Conservation (phyloP, 139 green algal genomes). For the Chlorella sp. region DNA sequence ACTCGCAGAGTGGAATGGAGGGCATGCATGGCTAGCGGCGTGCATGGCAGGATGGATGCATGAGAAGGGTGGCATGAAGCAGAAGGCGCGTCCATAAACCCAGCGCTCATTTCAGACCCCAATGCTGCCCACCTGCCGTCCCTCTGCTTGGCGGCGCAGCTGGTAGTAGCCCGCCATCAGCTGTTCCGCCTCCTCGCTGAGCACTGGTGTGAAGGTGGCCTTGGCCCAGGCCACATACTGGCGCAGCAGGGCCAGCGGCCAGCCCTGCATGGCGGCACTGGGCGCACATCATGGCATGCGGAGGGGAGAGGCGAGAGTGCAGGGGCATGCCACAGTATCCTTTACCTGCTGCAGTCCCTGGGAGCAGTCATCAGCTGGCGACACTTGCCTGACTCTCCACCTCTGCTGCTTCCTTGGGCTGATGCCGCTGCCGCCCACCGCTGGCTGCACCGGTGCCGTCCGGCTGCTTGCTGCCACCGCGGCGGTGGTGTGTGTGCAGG, state of each 20-base stretch:
- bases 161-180: slow-evolving; percentile 86
- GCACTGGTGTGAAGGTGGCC: slow-evolving; percentile 47
- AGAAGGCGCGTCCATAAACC: too few species aligned
- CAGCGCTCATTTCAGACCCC: too few species aligned
- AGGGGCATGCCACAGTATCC: too few species aligned
- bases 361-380: too few species aligned
- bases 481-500: slow-evolving; percentile 57
- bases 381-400: neutral
- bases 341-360: too few species aligned
- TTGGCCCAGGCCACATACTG: slow-evolving; percentile 85
- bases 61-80: too few species aligned
- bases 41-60: too few species aligned
- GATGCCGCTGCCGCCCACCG: neutral
- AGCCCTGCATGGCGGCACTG: slow-evolving; percentile 41
- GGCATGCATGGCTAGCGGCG: too few species aligned
- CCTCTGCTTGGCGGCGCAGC: slow-evolving; percentile 50
- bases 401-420: neutral
- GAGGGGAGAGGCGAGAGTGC: too few species aligned
- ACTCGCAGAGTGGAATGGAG: too few species aligned
- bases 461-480: neutral
- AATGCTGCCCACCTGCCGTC: slow-evolving; percentile 53
- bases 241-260: slow-evolving; percentile 69
- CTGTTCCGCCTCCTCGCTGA: slow-evolving; percentile 64
- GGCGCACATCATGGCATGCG: too few species aligned
- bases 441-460: neutral